These are phyloP conservation scores for Striga hermonthica DNA, from an alignment of 305 asterid genomes.

Conservation along the genomic window DNA sequence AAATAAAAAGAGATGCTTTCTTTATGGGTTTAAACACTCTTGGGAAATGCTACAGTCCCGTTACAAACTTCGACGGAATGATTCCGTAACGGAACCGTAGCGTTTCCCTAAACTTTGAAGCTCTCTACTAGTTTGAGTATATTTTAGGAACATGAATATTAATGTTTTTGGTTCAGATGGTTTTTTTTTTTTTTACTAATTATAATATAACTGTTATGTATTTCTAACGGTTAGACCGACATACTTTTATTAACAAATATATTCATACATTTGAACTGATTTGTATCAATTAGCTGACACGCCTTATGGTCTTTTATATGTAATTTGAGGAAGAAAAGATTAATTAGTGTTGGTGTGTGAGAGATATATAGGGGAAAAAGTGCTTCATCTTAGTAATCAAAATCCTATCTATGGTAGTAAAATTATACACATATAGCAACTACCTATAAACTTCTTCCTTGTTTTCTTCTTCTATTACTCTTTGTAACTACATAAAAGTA, in stretches of 20 bases:
- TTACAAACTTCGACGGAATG: too few relatives aligned
- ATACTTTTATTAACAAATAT: too few relatives aligned
- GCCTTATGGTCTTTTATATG: neutral
- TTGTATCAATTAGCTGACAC: too few relatives aligned
- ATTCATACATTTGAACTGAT: too few relatives aligned
- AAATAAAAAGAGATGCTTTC: neutral
- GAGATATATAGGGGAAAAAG: too few relatives aligned
- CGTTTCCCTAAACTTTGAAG: too few relatives aligned
- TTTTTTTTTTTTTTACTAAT: constrained; percentile 21
- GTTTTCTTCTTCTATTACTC: too few relatives aligned
- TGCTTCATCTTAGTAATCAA: too few relatives aligned
- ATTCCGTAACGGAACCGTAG: too few relatives aligned
- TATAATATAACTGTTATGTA: neutral
- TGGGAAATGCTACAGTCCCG: too few relatives aligned
- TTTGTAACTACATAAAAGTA: too few relatives aligned
- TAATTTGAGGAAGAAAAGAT: neutral
- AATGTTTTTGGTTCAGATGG: constrained; percentile 38
- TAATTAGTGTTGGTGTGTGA: too few relatives aligned
- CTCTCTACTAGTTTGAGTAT: constrained; percentile 26
- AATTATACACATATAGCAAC: constrained; percentile 19
- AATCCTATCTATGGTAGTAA: constrained; percentile 2
- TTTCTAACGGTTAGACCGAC: neutral
- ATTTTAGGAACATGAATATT: constrained; percentile 29
- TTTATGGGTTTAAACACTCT: constrained; percentile 22
- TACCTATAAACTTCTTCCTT: neutral